Conservation (phyloP, 2,329 filamentous ascomycete genomes). For the Apiospora marii region DNA sequence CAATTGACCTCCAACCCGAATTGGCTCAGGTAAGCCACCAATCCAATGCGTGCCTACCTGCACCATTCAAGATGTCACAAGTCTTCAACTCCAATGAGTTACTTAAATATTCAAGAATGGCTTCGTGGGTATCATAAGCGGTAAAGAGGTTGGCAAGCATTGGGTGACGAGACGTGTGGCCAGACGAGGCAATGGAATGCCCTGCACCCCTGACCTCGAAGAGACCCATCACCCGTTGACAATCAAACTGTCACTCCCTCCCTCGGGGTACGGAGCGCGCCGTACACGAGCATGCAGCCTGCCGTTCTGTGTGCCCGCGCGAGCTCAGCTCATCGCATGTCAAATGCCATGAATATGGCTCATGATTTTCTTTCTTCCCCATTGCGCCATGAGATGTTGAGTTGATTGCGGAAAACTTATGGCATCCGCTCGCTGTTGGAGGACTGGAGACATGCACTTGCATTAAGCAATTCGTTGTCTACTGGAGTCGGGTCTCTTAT, state of each 20-base stretch:
- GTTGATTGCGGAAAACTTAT: not conserved
- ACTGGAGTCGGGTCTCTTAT: not conserved
- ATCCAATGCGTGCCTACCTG: not conserved
- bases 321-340: not conserved
- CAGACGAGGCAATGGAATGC: not conserved
- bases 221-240: not conserved
- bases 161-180: not conserved
- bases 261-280: not conserved
- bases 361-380: not conserved
- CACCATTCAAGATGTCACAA: not conserved
- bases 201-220: not conserved
- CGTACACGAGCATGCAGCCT: not conserved
- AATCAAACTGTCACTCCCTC: not conserved
- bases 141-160: no score
- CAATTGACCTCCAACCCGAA: not conserved
- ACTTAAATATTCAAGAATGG: not conserved
- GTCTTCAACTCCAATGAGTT: not conserved
- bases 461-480: slow-evolving; percentile 2
- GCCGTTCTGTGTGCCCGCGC: not conserved
- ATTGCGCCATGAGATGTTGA: not conserved
- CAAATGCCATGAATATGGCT: not conserved
- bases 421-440: not conserved
- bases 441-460: not conserved
- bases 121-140: not conserved
- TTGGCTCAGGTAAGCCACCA: not conserved